Conservation (phyloP, 2,329 filamentous ascomycete species). For the Xylariomycetidae sp. region DNA sequence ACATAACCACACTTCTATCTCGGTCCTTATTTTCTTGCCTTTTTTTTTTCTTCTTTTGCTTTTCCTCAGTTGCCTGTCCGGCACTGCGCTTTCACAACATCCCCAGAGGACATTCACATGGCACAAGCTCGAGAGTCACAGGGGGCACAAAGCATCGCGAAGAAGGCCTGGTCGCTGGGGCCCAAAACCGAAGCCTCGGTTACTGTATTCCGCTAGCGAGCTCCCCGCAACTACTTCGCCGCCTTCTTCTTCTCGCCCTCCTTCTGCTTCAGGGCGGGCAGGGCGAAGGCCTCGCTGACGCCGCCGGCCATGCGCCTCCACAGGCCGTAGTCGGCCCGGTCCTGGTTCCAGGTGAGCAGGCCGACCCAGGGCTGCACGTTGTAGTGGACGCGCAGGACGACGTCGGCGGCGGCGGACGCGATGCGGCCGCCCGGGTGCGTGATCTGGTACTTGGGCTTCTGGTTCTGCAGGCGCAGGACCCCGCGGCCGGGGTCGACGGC, state of each 20-base stretch:
- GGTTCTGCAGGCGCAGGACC: conserved; percentile 66
- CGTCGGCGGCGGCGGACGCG: conserved; percentile 55
- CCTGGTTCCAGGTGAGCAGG: conserved; percentile 71
- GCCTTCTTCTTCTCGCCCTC: conserved; percentile 26
- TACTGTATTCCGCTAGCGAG: too few relatives aligned
- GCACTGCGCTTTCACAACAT: too few relatives aligned
- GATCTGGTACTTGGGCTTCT: conserved; percentile 95
- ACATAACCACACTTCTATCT: too few relatives aligned
- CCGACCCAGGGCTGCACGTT: conserved; percentile 98
- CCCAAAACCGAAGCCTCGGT: too few relatives aligned
- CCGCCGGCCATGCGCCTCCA: conserved; percentile 64
- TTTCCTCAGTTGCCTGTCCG: too few relatives aligned
- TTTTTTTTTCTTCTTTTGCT: background rate
- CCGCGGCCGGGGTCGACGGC: conserved; percentile 53
- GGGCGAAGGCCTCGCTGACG: conserved; percentile 55
- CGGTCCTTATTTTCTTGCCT: background rate
- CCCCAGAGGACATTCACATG: too few relatives aligned
- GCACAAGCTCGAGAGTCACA: too few relatives aligned
- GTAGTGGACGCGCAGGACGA: conserved; percentile 79
- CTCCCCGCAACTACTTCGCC: background rate
- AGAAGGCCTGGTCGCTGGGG: too few relatives aligned
- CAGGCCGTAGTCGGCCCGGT: conserved; percentile 45
- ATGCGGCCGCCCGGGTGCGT: conserved; percentile 80
- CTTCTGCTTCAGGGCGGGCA: conserved; percentile 63
- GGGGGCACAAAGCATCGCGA: too few relatives aligned